Conservation (phyloP, 2,329 filamentous ascomycete genomes). For the Penicillium sp. region DNA sequence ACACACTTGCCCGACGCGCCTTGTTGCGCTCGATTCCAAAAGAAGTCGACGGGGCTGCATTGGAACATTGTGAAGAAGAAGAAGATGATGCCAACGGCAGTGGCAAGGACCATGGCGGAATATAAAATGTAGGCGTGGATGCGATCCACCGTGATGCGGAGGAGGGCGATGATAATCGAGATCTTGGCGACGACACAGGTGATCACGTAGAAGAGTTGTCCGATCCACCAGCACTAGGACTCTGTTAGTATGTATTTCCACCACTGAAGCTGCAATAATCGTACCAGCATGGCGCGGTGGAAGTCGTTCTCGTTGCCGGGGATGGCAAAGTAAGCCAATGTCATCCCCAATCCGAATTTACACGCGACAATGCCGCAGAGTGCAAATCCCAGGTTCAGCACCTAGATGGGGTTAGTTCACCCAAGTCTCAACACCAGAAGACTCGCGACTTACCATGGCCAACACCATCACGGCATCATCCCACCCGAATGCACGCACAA, state of each 20-base stretch:
- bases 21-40: constrained; percentile 43
- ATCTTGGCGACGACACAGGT: constrained; percentile 51
- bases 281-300: constrained; percentile 27
- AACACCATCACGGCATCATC: constrained; percentile 36
- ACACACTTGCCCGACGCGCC: constrained; percentile 44
- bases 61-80: constrained; percentile 54
- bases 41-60: constrained; percentile 51
- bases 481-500: constrained; percentile 43
- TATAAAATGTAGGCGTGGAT: constrained; percentile 51
- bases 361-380: constrained; percentile 29
- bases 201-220: constrained; percentile 53
- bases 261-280: background rate
- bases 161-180: constrained; percentile 54
- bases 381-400: constrained; percentile 28
- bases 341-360: constrained; percentile 26
- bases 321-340: constrained; percentile 17
- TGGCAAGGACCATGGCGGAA: constrained; percentile 44
- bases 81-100: constrained; percentile 48
- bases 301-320: constrained; percentile 17
- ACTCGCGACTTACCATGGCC: constrained; percentile 27
- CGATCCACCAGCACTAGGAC: constrained; percentile 50
- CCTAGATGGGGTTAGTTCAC: constrained; percentile 10
- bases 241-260: background rate
- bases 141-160: constrained; percentile 49
- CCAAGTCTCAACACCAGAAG: background rate